Evolutionary conservation across 2,329 filamentous ascomycete genomes (phyloP).

Genomic region (Ascochyta viciae-villosae): DNA sequence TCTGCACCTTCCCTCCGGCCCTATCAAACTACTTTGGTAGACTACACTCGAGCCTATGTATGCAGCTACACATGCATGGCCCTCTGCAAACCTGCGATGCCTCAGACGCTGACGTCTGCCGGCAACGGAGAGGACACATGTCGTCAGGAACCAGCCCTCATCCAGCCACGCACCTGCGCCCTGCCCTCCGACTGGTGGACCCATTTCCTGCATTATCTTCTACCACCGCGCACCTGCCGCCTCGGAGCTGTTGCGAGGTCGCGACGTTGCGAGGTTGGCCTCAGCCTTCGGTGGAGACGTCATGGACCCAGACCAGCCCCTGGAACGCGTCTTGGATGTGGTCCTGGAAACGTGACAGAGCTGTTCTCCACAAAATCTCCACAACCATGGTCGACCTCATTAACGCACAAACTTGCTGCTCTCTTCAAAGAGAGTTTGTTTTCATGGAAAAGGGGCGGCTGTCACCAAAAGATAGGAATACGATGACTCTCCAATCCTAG

Average conservation of each 20-base stretch:
- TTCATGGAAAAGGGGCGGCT: not conserved
- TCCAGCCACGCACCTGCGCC: not conserved
- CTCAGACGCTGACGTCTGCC: slow-evolving; percentile 3
- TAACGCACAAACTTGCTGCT: no score
- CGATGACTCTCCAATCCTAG: not conserved
- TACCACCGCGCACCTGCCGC: not conserved
- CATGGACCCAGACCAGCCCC: not conserved
- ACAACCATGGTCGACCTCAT: not conserved
- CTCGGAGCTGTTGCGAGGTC: not conserved
- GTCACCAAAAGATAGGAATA: not conserved
- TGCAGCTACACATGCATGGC: slow-evolving; percentile 4
- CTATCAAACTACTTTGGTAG: slow-evolving; percentile 1
- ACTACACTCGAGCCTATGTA: not conserved
- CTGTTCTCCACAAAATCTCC: slow-evolving; percentile 9
- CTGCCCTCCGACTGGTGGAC: slow-evolving; percentile 6
- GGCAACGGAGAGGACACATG: slow-evolving; percentile 1
- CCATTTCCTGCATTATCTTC: not conserved
- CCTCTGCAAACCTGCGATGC: slow-evolving; percentile 1
- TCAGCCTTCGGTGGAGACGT: slow-evolving; percentile 6
- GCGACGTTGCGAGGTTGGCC: not conserved
- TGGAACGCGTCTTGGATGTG: not conserved
- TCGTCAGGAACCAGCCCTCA: slow-evolving; percentile 4
- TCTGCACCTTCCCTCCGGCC: not conserved
- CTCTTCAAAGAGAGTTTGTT: no score
- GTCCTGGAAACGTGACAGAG: slow-evolving; percentile 3